phyloP scores from a whole-genome alignment of 768 basidiomycete genomes.

The Tricholoma bakamatsutake region DNA sequence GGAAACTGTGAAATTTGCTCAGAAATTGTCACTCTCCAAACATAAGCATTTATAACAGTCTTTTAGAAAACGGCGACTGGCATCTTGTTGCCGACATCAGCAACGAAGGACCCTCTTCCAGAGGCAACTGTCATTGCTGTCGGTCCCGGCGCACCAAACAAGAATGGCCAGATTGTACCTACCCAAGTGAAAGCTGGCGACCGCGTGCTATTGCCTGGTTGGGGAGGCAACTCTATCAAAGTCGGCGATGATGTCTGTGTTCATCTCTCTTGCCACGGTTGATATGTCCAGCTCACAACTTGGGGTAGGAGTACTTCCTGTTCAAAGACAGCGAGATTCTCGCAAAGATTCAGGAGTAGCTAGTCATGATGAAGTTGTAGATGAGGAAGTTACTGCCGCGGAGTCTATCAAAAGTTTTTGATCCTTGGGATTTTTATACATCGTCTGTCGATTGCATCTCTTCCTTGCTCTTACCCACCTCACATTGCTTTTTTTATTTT shows the following conservation, averaged over 20 bases:
- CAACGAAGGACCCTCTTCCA: constrained; percentile 80
- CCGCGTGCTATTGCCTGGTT: constrained; percentile 88
- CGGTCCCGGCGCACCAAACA: constrained; percentile 90
- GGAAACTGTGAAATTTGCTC: constrained; percentile 60
- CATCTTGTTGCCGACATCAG: constrained; percentile 91
- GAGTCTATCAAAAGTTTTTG: not conserved
- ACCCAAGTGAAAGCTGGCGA: constrained; percentile 83
- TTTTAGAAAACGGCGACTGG: constrained; percentile 94
- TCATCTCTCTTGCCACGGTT: not conserved
- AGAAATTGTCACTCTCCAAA: not conserved
- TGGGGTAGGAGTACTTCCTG: constrained; percentile 84
- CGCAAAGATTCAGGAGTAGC: constrained; percentile 91
- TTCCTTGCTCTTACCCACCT: not conserved
- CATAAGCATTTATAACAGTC: not conserved
- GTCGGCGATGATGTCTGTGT: constrained; percentile 87
- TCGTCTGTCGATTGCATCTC: not conserved
- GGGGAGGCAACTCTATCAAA: constrained; percentile 96
- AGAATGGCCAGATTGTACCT: constrained; percentile 72
- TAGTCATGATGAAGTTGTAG: not conserved
- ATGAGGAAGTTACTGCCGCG: not conserved
- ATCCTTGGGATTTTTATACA: not conserved
- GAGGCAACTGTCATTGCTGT: constrained; percentile 96
- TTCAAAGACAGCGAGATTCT: constrained; percentile 95
- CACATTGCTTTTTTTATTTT: not conserved
- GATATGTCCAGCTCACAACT: not conserved